These are phyloP conservation scores for Amanita jacksonii DNA, from an alignment of 768 basidiomycete species.

Conservation along the genomic window DNA sequence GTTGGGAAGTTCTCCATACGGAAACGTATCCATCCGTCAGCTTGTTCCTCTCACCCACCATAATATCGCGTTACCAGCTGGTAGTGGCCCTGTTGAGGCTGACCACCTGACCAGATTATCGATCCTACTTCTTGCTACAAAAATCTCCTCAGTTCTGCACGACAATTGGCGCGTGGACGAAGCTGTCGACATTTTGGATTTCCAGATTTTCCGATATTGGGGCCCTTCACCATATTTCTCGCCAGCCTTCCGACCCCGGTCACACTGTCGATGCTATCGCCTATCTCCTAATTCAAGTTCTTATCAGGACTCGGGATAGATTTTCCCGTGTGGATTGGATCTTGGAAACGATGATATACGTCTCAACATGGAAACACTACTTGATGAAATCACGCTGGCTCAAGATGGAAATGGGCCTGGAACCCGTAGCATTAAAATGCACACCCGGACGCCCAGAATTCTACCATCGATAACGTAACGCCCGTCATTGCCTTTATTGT, in stretches of 20 bases:
- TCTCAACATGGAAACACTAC: neutral
- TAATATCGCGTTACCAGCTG: neutral
- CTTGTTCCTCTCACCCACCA: conserved; percentile 1
- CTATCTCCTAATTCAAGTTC: neutral
- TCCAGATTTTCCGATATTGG: neutral
- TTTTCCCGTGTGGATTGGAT: neutral
- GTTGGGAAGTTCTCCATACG: neutral
- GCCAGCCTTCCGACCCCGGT: neutral
- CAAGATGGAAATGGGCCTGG: neutral
- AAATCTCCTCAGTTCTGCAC: too few species aligned
- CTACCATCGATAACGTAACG: neutral
- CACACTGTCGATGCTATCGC: neutral
- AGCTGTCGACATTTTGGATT: neutral
- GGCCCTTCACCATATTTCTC: neutral
- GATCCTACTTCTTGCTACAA: neutral
- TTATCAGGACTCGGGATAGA: neutral
- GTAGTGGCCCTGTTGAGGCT: neutral
- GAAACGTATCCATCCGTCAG: neutral
- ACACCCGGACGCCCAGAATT: neutral
- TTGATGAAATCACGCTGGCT: neutral
- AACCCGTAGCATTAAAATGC: neutral
- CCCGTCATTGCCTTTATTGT: neutral
- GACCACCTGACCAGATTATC: neutral
- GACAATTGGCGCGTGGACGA: too few species aligned
- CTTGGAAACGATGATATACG: neutral